phyloP scores from a whole-genome alignment of 2,329 filamentous ascomycete genomes.

The Tolypocladium endophyticum region DNA sequence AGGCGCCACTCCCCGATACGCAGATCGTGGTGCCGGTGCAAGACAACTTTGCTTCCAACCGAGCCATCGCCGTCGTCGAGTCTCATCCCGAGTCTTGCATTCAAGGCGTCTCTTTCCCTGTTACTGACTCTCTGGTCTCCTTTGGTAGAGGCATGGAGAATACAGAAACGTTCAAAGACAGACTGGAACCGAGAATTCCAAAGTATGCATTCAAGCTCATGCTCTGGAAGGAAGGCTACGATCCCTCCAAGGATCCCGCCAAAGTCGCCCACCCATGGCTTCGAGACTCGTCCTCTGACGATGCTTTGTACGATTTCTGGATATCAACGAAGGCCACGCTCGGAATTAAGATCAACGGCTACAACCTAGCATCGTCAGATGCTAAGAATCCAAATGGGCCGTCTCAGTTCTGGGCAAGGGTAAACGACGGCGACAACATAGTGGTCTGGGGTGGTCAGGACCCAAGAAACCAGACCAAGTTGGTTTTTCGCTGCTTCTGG shows the following conservation, averaged over 20 bases:
- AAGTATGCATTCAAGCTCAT: conserved; percentile 73
- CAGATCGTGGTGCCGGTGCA: conserved; percentile 25
- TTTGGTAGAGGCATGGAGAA: conserved; percentile 68
- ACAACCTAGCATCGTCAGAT: conserved; percentile 48
- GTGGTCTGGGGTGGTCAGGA: conserved; percentile 52
- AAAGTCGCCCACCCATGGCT: conserved; percentile 39
- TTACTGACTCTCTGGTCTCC: conserved; percentile 57
- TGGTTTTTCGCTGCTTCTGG: conserved; percentile 45
- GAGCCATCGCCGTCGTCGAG: conserved; percentile 53
- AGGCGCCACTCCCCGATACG: conserved; percentile 25
- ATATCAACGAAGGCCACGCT: conserved; percentile 70
- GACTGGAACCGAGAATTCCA: conserved; percentile 60
- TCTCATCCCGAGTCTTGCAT: conserved; percentile 57
- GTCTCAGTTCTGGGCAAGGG: conserved; percentile 52
- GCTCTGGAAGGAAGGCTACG: conserved; percentile 60
- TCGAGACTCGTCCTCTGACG: conserved; percentile 20
- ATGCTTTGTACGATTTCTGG: conserved; percentile 55
- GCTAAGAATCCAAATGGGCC: conserved; percentile 41
- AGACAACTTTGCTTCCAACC: conserved; percentile 21
- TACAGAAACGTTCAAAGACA: conserved; percentile 54
- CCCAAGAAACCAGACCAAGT: conserved; percentile 28
- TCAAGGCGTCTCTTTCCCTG: conserved; percentile 48
- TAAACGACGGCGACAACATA: conserved; percentile 70
- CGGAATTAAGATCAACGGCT: conserved; percentile 69
- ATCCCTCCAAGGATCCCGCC: conserved; percentile 43